Base-by-base conservation (phyloP, 352 stramenopile species). In the Globisporangium uncinulatum region DNA sequence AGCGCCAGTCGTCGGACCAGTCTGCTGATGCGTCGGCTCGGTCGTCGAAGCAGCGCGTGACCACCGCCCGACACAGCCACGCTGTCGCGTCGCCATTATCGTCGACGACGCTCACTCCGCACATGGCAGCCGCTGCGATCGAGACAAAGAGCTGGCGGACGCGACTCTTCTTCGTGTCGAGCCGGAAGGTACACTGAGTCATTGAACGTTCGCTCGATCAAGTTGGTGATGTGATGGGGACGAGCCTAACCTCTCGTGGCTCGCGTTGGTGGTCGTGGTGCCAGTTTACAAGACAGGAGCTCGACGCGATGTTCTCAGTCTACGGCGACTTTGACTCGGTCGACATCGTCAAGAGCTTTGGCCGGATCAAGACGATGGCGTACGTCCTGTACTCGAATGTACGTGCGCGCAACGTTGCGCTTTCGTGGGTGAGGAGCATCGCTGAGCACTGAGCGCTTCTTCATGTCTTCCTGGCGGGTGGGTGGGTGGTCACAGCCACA, bases 331-430 rank as follows among this genome's bases (percentile, higher is more conserved):
- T 94, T 48, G 79, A 92, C 37, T 66, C 56, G 20, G 82, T 86
- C 44, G 59, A 90, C 36, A 57, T 86, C 10, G 75, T 87, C 21
- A 83, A 80, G 56, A 90, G 72, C 57, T 92, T 92, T 65, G 85
- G 85, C 3, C 73, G 78, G 21, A 51, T 93, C n/a, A 88, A 88
- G 65, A 93, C 85, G 1, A 94, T 94, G 85, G 85, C 85, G 13
- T 94, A 94, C 43, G 63, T 94, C 36, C 58, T 66, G 39, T 94
- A 90, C 62, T 67, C 73, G 20, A 81, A 76, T 59, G 73, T 87
- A 74, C 63, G 58, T 61, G 13, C 21, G 10, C 13, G 13, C 24
- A 39, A 13, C 34, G 34, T 39, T 39, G 34, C 10, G 10, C 34
- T 39, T 13, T 39, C 34, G 34, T 39, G 34, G 34, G 7, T 39